Evolutionary conservation across 1,139 yeast species (phyloP), one percentile per base, ranked within the genome.

Genomic region (Meyerozyma sp.): DNA sequence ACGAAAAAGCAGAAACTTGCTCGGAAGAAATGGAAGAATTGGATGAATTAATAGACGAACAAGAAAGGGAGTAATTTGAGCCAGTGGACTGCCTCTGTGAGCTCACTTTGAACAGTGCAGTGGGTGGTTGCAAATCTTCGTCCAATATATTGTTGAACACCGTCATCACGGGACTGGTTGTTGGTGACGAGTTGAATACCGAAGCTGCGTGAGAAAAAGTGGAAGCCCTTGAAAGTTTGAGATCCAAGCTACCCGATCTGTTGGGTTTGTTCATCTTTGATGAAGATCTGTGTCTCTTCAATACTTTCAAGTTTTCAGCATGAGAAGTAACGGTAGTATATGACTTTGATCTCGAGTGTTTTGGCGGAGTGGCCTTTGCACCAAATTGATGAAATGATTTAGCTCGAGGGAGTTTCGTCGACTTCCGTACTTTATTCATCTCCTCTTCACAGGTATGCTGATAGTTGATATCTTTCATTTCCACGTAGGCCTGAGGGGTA

Each of bases 391-490:
- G 62, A 49, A 59, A 62, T 10, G 67, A 62, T 46, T 65, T 66
- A 30, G 75, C 73, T 43, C 74, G 50, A 16, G 71, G 65, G 49
- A 75, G 63, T 56, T 81, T 81, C 40, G 72, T 65, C 49, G 79
- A 84, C 48, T 73, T 74, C 54, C 93, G 75, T 51, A 89, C 82
- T 57, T 79, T 75, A 55, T 77, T 75, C 75, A 93, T 67, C 53
- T 87, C 91, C 13, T 73, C 70, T 57, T 88, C 95, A 58, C 96
- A 84, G 34, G 79, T 69, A 39, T 70, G 70, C 50, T 77, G 75
- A 62, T 82, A 85, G 50, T 79, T 78, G 30, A 77, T 73, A 56
- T 91, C 91, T 55, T 85, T 82, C 98, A 93, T 93, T 54, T 83
- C 94, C 42, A 90, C 81, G 59, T 93, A 91, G 45, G 79, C 81